These are phyloP conservation scores for Trypanosoma caninum DNA, from an alignment of 208 protist genomes.

Conservation along the genomic window DNA sequence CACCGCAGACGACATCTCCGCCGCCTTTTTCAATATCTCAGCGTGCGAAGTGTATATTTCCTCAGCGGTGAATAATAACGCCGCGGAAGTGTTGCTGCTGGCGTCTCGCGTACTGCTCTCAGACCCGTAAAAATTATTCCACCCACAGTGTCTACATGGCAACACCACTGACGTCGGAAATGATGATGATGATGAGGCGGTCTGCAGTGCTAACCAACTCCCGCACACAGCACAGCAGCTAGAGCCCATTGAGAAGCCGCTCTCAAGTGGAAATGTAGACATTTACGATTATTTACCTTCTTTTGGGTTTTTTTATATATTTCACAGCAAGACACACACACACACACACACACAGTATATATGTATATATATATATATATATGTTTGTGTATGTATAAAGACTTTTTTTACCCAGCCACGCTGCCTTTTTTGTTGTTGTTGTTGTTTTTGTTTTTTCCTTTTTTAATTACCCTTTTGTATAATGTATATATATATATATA, in stretches of 20 bases:
- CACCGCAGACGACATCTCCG: neutral
- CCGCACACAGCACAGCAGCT: constrained; percentile 69
- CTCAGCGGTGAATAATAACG: constrained; percentile 45
- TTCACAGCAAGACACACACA: neutral
- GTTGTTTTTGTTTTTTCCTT: too few relatives aligned
- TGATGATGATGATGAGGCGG: neutral
- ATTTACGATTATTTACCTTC: constrained; percentile 1
- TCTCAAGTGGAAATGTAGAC: constrained; percentile 18
- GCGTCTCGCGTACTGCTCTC: constrained; percentile 8
- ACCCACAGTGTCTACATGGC: constrained; percentile 34
- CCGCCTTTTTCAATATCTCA: constrained; percentile 22
- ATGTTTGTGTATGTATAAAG: too few relatives aligned
- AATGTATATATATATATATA: too few relatives aligned
- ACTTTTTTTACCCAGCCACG: too few relatives aligned
- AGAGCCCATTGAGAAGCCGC: constrained; percentile 58
- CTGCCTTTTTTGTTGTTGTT: too few relatives aligned
- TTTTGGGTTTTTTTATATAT: constrained; percentile 5
- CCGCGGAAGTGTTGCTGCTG: constrained; percentile 27
- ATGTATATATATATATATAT: too few relatives aligned
- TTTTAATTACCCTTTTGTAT: too few relatives aligned
- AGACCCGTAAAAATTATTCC: constrained; percentile 22
- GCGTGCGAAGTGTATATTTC: constrained; percentile 33
- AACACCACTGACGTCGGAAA: constrained; percentile 25
- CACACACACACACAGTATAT: too few relatives aligned
- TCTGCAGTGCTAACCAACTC: constrained; percentile 35